These are phyloP conservation scores for Amaranthus tricolor DNA, from an alignment of 179 eudicot genomes.

Conservation along the genomic window DNA sequence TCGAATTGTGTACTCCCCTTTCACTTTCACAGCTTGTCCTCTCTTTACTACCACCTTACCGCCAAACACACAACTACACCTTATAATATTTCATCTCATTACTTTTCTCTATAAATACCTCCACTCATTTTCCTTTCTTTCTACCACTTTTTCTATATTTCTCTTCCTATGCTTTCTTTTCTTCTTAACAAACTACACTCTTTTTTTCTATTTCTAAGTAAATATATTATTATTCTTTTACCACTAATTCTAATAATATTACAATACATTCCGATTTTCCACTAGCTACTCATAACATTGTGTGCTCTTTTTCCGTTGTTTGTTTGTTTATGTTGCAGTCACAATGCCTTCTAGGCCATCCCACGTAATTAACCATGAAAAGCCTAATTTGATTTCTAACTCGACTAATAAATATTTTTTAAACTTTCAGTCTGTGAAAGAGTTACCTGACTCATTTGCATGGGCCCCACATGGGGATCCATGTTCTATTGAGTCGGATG, in stretches of 20 bases:
- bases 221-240: conserved; percentile 14
- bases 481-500: background rate
- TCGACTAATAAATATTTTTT: conserved; percentile 8
- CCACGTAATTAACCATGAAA: conserved; percentile 3
- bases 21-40: conserved; percentile 39
- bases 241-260: conserved; percentile 13
- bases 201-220: background rate
- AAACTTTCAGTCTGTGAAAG: conserved; percentile 28
- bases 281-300: background rate
- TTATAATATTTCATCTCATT: background rate
- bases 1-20: conserved; percentile 25
- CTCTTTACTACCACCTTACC: conserved; percentile 25
- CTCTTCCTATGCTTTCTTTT: conserved; percentile 3
- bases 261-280: background rate
- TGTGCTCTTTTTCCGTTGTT: background rate
- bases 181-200: conserved; percentile 21
- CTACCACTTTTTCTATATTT: conserved; percentile 4
- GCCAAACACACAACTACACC: conserved; percentile 24
- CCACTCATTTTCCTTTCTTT: conserved; percentile 20
- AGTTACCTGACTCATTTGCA: conserved; percentile 35
- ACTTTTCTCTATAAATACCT: conserved; percentile 18
- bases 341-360: conserved; percentile 32
- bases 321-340: background rate
- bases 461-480: conserved; percentile 26
- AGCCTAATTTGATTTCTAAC: conserved; percentile 4